phyloP scores from a whole-genome alignment of 2,329 filamentous ascomycete species.

The Rhynchosporium agropyri region DNA sequence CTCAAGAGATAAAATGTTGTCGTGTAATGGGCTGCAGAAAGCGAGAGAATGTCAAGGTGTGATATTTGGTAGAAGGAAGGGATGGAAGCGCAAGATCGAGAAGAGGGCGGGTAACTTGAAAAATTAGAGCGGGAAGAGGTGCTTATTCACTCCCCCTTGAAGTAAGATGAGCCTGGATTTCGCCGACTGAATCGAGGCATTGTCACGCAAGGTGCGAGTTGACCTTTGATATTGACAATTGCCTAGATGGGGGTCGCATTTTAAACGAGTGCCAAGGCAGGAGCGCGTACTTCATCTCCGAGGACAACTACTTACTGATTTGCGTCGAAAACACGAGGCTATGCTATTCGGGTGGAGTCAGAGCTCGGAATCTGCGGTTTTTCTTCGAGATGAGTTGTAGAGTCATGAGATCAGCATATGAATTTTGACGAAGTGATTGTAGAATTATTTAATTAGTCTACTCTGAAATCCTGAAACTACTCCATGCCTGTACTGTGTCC shows the following conservation, averaged over 20 bases:
- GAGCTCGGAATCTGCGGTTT: too few relatives aligned
- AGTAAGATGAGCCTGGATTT: background rate
- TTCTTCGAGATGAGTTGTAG: too few relatives aligned
- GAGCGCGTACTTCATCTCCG: background rate
- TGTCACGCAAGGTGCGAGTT: background rate
- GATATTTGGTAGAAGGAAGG: background rate
- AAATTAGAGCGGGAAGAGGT: background rate
- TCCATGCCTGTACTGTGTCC: too few relatives aligned
- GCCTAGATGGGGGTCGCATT: background rate
- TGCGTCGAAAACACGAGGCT: background rate
- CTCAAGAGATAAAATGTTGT: background rate
- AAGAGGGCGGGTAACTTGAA: background rate
- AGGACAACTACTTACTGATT: background rate
- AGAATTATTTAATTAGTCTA: too few relatives aligned
- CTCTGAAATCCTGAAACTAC: too few relatives aligned
- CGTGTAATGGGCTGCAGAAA: too few relatives aligned
- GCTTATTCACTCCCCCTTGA: background rate
- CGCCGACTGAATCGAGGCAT: background rate
- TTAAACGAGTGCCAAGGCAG: conserved; percentile 14
- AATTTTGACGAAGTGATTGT: too few relatives aligned
- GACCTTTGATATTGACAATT: conserved; percentile 1
- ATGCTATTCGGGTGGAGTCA: too few relatives aligned
- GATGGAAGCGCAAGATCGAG: background rate
- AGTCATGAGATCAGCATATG: too few relatives aligned
- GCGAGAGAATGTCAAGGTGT: background rate